These are phyloP conservation scores for Lecanicillium sp. DNA, from an alignment of 2,329 filamentous ascomycete genomes.

Conservation along the genomic window DNA sequence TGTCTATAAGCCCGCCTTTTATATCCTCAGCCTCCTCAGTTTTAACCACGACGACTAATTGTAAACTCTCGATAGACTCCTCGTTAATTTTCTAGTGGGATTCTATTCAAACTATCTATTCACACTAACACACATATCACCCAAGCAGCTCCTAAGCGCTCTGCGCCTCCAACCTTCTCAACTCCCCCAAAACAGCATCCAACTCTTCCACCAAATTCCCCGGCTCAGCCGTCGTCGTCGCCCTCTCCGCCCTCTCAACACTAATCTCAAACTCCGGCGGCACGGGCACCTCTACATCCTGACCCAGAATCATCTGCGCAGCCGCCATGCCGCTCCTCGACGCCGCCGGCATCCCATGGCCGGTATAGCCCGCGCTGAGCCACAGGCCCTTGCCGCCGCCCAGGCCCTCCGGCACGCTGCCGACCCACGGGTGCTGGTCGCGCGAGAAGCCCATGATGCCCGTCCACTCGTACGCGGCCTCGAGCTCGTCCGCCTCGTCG, in stretches of 20 bases:
- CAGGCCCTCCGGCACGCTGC: conserved; percentile 47
- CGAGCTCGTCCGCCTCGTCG: conserved; percentile 36
- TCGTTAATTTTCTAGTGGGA: too few relatives aligned
- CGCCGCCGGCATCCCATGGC: conserved; percentile 71
- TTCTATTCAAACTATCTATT: too few relatives aligned
- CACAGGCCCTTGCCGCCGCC: conserved; percentile 51
- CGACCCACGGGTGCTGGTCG: conserved; percentile 65
- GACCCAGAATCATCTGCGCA: conserved; percentile 49
- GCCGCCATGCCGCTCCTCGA: conserved; percentile 58
- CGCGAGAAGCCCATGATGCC: conserved; percentile 72
- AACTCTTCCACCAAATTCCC: conserved; percentile 4
- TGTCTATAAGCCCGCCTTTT: too few relatives aligned
- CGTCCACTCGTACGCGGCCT: conserved; percentile 60
- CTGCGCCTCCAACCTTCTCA: not conserved
- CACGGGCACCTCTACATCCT: conserved; percentile 29
- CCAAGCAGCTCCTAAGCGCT: not conserved
- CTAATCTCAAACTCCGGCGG: conserved; percentile 34
- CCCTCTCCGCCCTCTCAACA: conserved; percentile 19
- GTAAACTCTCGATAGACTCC: too few relatives aligned
- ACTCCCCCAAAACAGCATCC: not conserved
- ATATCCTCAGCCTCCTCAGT: too few relatives aligned
- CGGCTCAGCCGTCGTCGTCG: conserved; percentile 2
- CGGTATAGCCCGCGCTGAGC: conserved; percentile 60
- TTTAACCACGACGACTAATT: too few relatives aligned
- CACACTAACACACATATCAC: too few relatives aligned